These are phyloP conservation scores for Trichoderma pleuroti DNA, from an alignment of 2,329 filamentous ascomycete genomes.

Conservation along the genomic window DNA sequence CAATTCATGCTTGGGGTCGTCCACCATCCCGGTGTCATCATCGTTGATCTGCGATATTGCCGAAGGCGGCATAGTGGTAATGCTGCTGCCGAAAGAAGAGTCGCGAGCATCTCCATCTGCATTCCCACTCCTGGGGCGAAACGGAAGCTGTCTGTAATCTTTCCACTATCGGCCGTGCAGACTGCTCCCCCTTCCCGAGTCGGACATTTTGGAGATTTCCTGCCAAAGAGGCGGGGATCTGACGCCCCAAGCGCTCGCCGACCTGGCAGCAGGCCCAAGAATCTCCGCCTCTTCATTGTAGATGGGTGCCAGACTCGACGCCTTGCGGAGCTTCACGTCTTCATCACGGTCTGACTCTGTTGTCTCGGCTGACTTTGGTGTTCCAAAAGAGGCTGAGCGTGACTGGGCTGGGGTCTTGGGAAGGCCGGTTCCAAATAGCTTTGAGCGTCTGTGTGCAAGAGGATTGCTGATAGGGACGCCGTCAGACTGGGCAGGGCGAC, in stretches of 20 bases:
- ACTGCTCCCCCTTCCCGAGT: background rate
- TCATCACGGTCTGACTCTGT: background rate
- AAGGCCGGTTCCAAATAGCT: background rate
- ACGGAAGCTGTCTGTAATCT: background rate
- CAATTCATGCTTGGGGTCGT: constrained; percentile 19
- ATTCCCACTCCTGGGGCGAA: background rate
- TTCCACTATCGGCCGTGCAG: constrained; percentile 10
- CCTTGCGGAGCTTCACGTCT: constrained; percentile 13
- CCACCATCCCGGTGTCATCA: constrained; percentile 22
- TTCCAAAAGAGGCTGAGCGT: background rate
- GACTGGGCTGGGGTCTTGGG: background rate
- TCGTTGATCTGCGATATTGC: constrained; percentile 9
- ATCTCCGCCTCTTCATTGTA: background rate
- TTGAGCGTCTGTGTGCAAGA: background rate
- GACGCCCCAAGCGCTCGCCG: constrained; percentile 19
- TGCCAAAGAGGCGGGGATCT: constrained; percentile 20
- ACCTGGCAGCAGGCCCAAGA: constrained; percentile 6
- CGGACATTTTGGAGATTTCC: background rate
- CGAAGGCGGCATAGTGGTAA: background rate
- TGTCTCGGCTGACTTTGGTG: background rate
- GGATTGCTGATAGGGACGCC: background rate
- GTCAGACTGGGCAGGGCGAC: constrained; percentile 8
- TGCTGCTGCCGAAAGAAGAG: constrained; percentile 13
- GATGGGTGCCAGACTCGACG: background rate
- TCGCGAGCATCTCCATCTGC: background rate